Percentiles rank a stretch among this genome's conserved stretches.
Conservation (phyloP, 1,284 basidiomycete genomes). For the Acaromyces ingoldii region DNA sequence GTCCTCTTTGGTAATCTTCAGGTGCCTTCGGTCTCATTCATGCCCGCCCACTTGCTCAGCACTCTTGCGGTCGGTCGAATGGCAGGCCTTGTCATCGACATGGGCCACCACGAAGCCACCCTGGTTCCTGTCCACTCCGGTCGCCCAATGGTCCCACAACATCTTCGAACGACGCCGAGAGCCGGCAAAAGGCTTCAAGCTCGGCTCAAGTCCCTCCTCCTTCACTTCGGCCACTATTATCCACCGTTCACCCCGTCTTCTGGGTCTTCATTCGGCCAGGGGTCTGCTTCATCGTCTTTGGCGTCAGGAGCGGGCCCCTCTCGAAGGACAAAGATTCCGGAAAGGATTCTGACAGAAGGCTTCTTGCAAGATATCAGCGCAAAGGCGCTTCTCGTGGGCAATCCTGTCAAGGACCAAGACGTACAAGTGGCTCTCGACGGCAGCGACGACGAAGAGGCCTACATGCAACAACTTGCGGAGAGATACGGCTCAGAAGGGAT, state of each 20-base stretch:
- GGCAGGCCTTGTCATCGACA: conserved; percentile 86
- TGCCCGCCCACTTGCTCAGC: conserved; percentile 68
- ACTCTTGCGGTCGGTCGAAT: conserved; percentile 78
- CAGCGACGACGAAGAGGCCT: background rate
- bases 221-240: background rate
- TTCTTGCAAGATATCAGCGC: conserved; percentile 36
- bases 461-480: background rate
- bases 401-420: background rate
- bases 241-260: too few species aligned
- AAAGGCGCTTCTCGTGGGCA: conserved; percentile 32
- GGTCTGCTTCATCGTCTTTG: too few species aligned
- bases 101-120: conserved; percentile 82
- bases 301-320: too few species aligned
- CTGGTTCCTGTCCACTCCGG: conserved; percentile 64
- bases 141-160: conserved; percentile 17
- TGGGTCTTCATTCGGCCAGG: too few species aligned
- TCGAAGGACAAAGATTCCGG: conserved; percentile 9
- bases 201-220: conserved; percentile 20
- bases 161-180: conserved; percentile 18
- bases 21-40: conserved; percentile 83
- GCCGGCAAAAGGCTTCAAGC: conserved; percentile 21
- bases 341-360: conserved; percentile 20
- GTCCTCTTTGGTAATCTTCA: conserved; percentile 86
- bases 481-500: background rate
- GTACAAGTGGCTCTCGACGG: background rate